Conservation (phyloP, 2,329 filamentous ascomycete species). For the Diaporthe sp. region DNA sequence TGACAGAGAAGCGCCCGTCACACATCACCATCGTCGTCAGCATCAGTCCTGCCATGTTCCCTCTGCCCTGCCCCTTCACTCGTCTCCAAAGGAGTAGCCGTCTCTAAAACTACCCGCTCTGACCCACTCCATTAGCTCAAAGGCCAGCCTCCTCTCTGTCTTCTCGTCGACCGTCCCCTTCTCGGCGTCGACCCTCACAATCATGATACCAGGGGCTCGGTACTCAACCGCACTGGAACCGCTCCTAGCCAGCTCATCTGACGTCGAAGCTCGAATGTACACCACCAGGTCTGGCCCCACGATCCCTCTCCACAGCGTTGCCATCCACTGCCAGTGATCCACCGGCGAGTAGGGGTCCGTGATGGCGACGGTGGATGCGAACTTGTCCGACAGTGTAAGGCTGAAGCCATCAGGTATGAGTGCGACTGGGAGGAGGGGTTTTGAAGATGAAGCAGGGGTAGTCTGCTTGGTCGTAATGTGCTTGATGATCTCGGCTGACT, state of each 20-base stretch:
- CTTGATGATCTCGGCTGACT: constrained; percentile 77
- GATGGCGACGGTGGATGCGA: constrained; percentile 81
- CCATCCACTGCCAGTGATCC: constrained; percentile 99
- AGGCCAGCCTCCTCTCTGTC: constrained; percentile 81
- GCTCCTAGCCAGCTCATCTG: constrained; percentile 52
- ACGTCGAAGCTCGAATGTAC: constrained; percentile 65
- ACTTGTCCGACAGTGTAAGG: constrained; percentile 82
- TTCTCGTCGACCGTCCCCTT: constrained; percentile 72
- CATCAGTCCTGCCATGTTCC: background rate
- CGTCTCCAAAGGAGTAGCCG: constrained; percentile 39
- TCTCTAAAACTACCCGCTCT: constrained; percentile 60
- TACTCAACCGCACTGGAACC: constrained; percentile 68
- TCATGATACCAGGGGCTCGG: constrained; percentile 65
- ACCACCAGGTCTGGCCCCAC: constrained; percentile 85
- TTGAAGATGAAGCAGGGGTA: constrained; percentile 39
- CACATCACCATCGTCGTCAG: constrained; percentile 9
- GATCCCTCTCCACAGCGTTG: constrained; percentile 90
- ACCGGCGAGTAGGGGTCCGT: constrained; percentile 81
- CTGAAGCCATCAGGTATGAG: constrained; percentile 85
- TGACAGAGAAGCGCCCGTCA: background rate
- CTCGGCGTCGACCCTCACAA: constrained; percentile 63
- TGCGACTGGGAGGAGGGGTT: constrained; percentile 72
- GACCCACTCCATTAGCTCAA: constrained; percentile 91
- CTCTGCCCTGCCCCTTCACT: background rate
- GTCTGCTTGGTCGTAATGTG: constrained; percentile 57